Evolutionary conservation across 1,139 yeast species (phyloP), one percentile per base, ranked within the genome.

Genomic region (Hyphopichia buzzinii): DNA sequence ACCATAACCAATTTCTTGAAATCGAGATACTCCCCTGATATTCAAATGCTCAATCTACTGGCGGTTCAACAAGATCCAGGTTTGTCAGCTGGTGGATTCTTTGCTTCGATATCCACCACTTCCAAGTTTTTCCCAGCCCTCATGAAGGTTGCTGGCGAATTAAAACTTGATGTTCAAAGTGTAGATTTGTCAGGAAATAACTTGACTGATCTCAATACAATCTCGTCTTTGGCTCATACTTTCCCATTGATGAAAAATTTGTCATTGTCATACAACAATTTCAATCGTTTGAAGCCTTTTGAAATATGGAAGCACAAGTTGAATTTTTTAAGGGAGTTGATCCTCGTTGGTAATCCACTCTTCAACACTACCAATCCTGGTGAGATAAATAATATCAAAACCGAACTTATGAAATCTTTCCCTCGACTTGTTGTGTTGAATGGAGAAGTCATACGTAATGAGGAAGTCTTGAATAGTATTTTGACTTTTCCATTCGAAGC

Each of bases 41-140:
- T 71, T 13, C 81, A 79, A 54, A 63, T 92, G 71, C 68, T 92
- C 39, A 86, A 90, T 52, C 67, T 92, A 37, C 72, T 83, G n/a
- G 67, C 67, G 36, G 78, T 89, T 51, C 74, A 77, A 41, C 74
- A 73, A 35, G 97, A 92, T 54, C 82, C 77, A 21, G 70, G 62
- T 12, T 66, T 92, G 33, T 62, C 63, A 14, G 64, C 74, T 13
- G 74, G 74, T 43, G 96, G 96, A 0, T 67, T 88, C 38, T 80
- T 89, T 47, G 73, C 78, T 16, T 66, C 77, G 13, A 65, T 80
- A 6, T 74, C 81, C 34, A 72, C 79, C 3, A 58, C 78, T 1
- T 75, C 94, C 12, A 90, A 90, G 57, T 82, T 90, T 74, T 89
- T 92, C 59, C 86, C 90, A 3, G 98, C 98, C 1, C 65, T 92